Percentiles rank a stretch among this genome's conserved stretches.
phyloP scores from a whole-genome alignment of 2,329 filamentous ascomycete species.

The Trichoderma endophyticum region DNA sequence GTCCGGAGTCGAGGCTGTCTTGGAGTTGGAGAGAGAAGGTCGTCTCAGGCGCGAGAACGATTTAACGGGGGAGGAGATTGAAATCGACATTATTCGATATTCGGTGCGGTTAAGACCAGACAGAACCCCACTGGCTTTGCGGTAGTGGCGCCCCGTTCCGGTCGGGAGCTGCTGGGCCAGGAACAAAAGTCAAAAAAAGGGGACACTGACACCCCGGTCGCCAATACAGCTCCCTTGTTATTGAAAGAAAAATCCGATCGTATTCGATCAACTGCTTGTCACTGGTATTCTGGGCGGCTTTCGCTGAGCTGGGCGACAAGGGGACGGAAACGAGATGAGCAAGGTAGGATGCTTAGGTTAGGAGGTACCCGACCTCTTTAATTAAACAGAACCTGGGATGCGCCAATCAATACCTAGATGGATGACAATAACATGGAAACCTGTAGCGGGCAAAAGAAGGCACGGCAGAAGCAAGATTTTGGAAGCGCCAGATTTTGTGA shows the following conservation, averaged over 20 bases:
- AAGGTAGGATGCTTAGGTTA: neutral
- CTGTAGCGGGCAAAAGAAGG: neutral
- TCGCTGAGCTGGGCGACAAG: neutral
- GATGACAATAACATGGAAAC: neutral
- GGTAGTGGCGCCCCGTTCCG: neutral
- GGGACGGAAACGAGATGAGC: constrained; percentile 1
- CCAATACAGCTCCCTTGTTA: neutral
- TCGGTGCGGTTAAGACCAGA: neutral
- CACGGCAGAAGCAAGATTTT: neutral
- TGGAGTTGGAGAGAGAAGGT: constrained; percentile 29
- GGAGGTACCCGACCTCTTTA: neutral
- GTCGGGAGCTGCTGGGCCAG: neutral
- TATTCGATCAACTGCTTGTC: neutral
- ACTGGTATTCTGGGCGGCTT: neutral
- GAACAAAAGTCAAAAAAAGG: neutral
- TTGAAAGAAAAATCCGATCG: neutral
- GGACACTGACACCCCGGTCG: neutral
- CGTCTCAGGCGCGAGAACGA: constrained; percentile 40
- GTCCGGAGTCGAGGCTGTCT: constrained; percentile 58
- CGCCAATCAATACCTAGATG: neutral
- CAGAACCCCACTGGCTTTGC: neutral
- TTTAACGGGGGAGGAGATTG: constrained; percentile 11
- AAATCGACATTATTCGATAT: neutral
- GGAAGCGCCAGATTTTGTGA: neutral
- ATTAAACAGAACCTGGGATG: neutral